These are phyloP conservation scores for Pyrus betulifolia DNA, from an alignment of 306 rosid genomes.

Conservation along the genomic window DNA sequence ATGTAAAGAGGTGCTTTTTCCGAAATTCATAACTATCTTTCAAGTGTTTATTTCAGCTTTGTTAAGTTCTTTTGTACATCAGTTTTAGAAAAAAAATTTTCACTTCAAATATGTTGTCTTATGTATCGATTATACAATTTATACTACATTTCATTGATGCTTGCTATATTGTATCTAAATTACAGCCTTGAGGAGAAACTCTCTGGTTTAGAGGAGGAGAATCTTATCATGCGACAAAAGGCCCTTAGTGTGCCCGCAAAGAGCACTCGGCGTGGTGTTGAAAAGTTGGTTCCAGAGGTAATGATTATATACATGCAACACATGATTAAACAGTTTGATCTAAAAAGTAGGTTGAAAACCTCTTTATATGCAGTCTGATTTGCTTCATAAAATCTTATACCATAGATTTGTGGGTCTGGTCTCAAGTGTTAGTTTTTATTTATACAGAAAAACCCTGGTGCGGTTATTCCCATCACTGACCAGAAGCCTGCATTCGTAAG, in stretches of 20 bases:
- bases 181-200: slow-evolving; percentile 74
- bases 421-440: slow-evolving; percentile 5
- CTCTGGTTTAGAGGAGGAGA: slow-evolving; percentile 63
- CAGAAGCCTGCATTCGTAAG: slow-evolving; percentile 68
- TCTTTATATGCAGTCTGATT: background rate
- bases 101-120: background rate
- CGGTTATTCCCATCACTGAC: slow-evolving; percentile 42
- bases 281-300: slow-evolving; percentile 67
- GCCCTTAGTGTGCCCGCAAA: slow-evolving; percentile 59
- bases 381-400: background rate
- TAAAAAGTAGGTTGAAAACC: background rate
- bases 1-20: slow-evolving; percentile 50
- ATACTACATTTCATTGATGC: background rate
- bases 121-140: background rate
- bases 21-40: background rate
- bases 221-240: slow-evolving; percentile 77
- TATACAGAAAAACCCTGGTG: slow-evolving; percentile 59
- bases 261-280: slow-evolving; percentile 51
- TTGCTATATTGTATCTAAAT: slow-evolving; percentile 4
- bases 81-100: background rate
- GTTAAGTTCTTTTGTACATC: background rate
- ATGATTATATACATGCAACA: slow-evolving; percentile 13
- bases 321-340: background rate
- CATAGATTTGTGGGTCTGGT: background rate
- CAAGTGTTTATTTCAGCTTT: background rate